Conservation (phyloP, 345 rosid genomes). For the Pistacia integerrima region DNA sequence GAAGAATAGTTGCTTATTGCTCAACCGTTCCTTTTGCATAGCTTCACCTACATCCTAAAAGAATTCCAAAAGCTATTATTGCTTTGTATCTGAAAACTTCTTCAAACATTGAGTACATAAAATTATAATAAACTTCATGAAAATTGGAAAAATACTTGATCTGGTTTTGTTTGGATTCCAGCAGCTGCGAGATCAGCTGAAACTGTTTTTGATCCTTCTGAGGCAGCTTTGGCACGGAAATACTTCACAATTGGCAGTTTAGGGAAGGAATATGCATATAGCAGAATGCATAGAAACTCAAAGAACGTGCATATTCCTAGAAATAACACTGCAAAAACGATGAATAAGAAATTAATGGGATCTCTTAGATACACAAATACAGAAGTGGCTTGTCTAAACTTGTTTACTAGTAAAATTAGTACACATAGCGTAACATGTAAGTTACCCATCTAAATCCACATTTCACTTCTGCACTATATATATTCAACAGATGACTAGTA, state of each 20-base stretch:
- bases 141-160: constrained; percentile 10
- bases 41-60: constrained; percentile 44
- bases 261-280: constrained; percentile 68
- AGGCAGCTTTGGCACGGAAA: constrained; percentile 78
- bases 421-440: no score
- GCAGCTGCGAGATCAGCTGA: constrained; percentile 83
- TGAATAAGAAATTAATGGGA: neutral
- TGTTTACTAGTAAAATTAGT: neutral
- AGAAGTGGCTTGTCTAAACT: neutral
- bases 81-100: neutral
- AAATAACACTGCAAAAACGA: constrained; percentile 60
- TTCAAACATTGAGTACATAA: neutral
- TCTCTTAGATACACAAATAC: neutral
- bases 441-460: no score
- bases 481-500: neutral
- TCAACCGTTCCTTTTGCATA: constrained; percentile 46
- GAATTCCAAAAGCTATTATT: neutral
- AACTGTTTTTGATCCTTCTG: constrained; percentile 89
- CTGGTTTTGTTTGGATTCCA: constrained; percentile 55
- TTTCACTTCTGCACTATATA: neutral
- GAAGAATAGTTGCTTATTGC: constrained; percentile 53
- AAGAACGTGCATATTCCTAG: constrained; percentile 63
- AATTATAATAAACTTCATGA: neutral
- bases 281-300: constrained; percentile 62
- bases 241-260: constrained; percentile 80